These are phyloP conservation scores for Lignosus rhinocerotis DNA, from an alignment of 1,284 basidiomycete species.

Conservation along the genomic window DNA sequence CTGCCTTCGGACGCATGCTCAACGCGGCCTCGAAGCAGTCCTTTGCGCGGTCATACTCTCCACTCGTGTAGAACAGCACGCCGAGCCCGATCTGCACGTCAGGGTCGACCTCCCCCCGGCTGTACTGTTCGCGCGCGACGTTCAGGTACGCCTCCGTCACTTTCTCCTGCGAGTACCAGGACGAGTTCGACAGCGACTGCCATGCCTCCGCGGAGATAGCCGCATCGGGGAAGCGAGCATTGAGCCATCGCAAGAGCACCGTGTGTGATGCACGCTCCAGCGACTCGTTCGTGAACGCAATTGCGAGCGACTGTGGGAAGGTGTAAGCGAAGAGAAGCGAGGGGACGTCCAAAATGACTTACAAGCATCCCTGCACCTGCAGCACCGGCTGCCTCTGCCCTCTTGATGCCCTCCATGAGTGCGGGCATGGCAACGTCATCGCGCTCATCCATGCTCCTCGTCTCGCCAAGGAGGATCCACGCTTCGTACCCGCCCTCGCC, in stretches of 20 bases:
- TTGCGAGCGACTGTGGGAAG: slow-evolving; percentile 80
- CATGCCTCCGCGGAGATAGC: slow-evolving; percentile 59
- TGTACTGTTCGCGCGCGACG: slow-evolving; percentile 83
- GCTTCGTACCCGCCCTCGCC: slow-evolving; percentile 85
- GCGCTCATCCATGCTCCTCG: slow-evolving; percentile 95
- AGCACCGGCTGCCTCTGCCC: slow-evolving; percentile 61
- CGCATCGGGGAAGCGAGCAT: slow-evolving; percentile 72
- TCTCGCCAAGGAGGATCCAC: slow-evolving; percentile 93
- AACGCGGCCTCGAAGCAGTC: slow-evolving; percentile 93
- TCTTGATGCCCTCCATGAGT: slow-evolving; percentile 65
- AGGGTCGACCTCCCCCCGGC: slow-evolving; percentile 75
- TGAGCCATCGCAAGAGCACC: slow-evolving; percentile 88
- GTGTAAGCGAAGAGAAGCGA: slow-evolving; percentile 1
- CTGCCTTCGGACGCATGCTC: slow-evolving; percentile 68
- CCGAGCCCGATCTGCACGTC: slow-evolving; percentile 95
- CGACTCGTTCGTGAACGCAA: slow-evolving; percentile 96
- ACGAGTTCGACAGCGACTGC: slow-evolving; percentile 59
- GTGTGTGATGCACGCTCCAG: slow-evolving; percentile 88
- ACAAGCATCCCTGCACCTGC: slow-evolving; percentile 83
- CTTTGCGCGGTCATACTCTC: slow-evolving; percentile 77
- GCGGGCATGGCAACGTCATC: slow-evolving; percentile 81
- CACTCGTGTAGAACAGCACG: slow-evolving; percentile 88
- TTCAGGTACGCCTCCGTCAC: slow-evolving; percentile 84
- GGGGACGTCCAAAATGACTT: slow-evolving; percentile 31
- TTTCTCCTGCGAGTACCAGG: slow-evolving; percentile 85